A percentile compares a stretch with the other conserved stretches of the same genome.
Evolutionary conservation across 352 stramenopile species (phyloP).

Genomic region (Phytophthora vignae): DNA sequence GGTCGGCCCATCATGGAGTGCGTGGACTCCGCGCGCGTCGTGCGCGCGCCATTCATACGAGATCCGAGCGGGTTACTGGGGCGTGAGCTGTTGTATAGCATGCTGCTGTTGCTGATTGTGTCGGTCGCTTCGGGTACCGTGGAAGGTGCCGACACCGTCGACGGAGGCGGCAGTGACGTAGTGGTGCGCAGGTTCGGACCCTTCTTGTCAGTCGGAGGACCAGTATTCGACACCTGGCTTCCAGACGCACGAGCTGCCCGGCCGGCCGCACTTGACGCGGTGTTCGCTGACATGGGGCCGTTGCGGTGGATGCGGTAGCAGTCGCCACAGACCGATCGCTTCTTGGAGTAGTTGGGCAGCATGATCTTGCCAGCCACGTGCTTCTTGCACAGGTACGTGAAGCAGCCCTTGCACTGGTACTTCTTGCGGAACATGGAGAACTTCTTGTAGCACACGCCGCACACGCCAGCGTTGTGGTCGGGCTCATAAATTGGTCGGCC

Average conservation of each 20-base stretch:
- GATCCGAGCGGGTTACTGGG: slow-evolving; percentile 28
- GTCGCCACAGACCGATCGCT: slow-evolving; percentile 78
- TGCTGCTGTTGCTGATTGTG: slow-evolving; percentile 40
- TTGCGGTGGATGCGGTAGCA: slow-evolving; percentile 76
- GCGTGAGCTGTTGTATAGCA: slow-evolving; percentile 33
- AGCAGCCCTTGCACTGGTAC: slow-evolving; percentile 88
- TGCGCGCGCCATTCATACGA: slow-evolving; percentile 32
- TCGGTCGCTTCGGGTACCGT: slow-evolving; percentile 37
- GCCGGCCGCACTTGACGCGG: slow-evolving; percentile 20
- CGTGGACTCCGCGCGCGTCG: slow-evolving; percentile 54
- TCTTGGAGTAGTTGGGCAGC: slow-evolving; percentile 67
- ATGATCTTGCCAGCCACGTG: slow-evolving; percentile 81
- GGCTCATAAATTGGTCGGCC: slow-evolving; percentile 50
- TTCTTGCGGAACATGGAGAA: slow-evolving; percentile 89
- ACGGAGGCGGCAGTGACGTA: slow-evolving; percentile 26
- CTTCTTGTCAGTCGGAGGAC: slow-evolving; percentile 35
- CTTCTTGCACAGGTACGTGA: slow-evolving; percentile 79
- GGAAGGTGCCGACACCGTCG: slow-evolving; percentile 36
- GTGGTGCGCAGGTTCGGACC: slow-evolving; percentile 28
- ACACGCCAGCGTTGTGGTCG: slow-evolving; percentile 69
- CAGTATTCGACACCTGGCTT: slow-evolving; percentile 32
- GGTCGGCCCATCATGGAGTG: slow-evolving; percentile 54
- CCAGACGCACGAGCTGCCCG: slow-evolving; percentile 35
- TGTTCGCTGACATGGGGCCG: slow-evolving; percentile 55
- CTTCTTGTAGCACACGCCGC: slow-evolving; percentile 87